Evolutionary conservation across 306 rosid genomes (phyloP), one percentile per base, ranked within the genome.

Genomic region (Sicyos edulis): DNA sequence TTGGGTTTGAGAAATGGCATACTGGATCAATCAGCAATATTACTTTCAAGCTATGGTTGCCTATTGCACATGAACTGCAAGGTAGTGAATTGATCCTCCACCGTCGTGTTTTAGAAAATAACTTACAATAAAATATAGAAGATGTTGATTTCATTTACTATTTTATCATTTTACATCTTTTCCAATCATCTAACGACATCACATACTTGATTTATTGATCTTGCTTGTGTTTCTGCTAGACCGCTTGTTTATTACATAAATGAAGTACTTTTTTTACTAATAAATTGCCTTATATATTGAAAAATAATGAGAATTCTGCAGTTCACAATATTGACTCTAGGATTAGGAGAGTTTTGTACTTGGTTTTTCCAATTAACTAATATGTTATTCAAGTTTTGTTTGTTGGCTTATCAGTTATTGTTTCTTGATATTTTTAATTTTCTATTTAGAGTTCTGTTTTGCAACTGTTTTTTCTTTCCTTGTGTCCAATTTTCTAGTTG

Each of bases 31-130:
- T 91, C 99, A 68, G 99, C 97, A 56, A 88, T 93, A 80, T 81
- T 93, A 77, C 99, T 93, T 77, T 93, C 99, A 69, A 82, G 82
- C 70, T 78, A 74, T 80, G 97, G 95, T 63, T 83, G 95, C 78
- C 88, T 93, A 78, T 81, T 91, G 85, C 86, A 86, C 87, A 93
- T 93, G 99, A 83, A 93, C 85, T 93, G 97, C 89, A 91, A 91
- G 99, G 99, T 93, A 93, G 60, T 63, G 53, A 6, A 55, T 74
- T 19, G 72, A 72, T 78, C 53, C 32, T 54, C 26, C 44, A 50
- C 34, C 26, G 15, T 70, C 11, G 12, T 58, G 21, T 67, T 49
- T 49, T 68, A 21, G 26, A 13, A 68, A 19, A 47, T 37, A n/a
- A 16, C 26, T 61, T 29, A n/a, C 10, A 3, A 45, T 66, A 3